Conservation (phyloP, 495 filamentous ascomycete genomes). For the Xylaria flabelliformis region DNA sequence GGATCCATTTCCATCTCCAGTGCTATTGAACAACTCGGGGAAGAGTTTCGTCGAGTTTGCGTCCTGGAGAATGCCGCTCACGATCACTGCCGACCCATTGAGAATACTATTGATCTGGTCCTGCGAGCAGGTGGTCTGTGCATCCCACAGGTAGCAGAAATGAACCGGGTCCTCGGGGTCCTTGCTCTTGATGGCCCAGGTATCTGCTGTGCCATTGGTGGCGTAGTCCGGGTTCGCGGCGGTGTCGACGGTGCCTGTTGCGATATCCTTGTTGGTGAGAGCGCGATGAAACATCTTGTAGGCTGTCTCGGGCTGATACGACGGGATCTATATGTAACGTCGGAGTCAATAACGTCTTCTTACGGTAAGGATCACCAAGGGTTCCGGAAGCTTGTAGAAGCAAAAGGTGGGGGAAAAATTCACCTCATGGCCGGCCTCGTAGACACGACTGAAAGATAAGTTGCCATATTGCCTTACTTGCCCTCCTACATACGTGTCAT, state of each 20-base stretch:
- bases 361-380: too few species aligned
- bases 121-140: conserved; percentile 56
- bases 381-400: too few species aligned
- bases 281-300: conserved; percentile 67
- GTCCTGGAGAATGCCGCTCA: conserved; percentile 59
- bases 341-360: too few species aligned
- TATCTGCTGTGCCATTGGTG: conserved; percentile 58
- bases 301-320: conserved; percentile 70
- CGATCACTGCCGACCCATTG: conserved; percentile 49
- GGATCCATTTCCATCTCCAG: conserved; percentile 37
- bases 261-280: conserved; percentile 63
- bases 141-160: conserved; percentile 65
- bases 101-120: conserved; percentile 57
- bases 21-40: conserved; percentile 35
- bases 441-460: conserved; percentile 73
- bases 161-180: conserved; percentile 49
- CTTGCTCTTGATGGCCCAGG: conserved; percentile 58
- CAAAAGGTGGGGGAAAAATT: too few species aligned
- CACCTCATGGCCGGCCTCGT: conserved; percentile 69
- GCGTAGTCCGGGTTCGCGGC: conserved; percentile 53
- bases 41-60: conserved; percentile 46
- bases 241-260: conserved; percentile 63
- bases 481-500: conserved; percentile 60
- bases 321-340: conserved; percentile 53
- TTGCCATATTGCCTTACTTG: conserved; percentile 71